These are phyloP conservation scores for Lycium barbarum DNA, from an alignment of 257 asterid genomes.

Conservation along the genomic window DNA sequence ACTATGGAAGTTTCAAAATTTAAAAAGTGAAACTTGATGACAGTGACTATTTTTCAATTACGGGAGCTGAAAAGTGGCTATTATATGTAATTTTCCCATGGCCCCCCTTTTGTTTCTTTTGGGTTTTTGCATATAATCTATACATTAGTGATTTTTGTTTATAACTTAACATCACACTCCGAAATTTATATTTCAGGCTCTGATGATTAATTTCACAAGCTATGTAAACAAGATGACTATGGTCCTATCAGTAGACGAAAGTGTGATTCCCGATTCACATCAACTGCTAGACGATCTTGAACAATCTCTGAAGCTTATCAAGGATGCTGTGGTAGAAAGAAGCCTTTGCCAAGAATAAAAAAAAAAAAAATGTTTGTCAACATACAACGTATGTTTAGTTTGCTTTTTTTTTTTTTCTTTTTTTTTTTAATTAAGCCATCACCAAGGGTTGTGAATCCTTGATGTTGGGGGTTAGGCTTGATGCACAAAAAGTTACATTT, in stretches of 20 bases:
- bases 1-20: too few relatives aligned
- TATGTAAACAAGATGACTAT: slow-evolving; percentile 40
- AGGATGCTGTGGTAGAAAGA: slow-evolving; percentile 36
- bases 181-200: slow-evolving; percentile 24
- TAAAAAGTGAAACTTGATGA: too few relatives aligned
- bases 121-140: background rate
- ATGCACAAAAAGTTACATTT: too few relatives aligned
- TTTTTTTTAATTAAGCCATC: too few relatives aligned
- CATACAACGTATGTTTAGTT: background rate
- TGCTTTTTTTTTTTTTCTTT: too few relatives aligned
- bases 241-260: slow-evolving; percentile 47
- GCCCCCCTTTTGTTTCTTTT: too few relatives aligned
- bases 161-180: background rate
- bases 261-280: slow-evolving; percentile 47
- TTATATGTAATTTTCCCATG: too few relatives aligned
- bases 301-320: slow-evolving; percentile 42
- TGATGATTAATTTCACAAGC: slow-evolving; percentile 48
- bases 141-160: background rate
- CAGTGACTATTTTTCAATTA: too few relatives aligned
- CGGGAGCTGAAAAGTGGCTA: too few relatives aligned
- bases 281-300: slow-evolving; percentile 41
- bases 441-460: too few relatives aligned
- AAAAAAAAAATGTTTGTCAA: background rate
- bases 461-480: too few relatives aligned
- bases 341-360: background rate